Evolutionary conservation across 768 basidiomycete species (phyloP).

Genomic region (Rhodotorula diobovata): DNA sequence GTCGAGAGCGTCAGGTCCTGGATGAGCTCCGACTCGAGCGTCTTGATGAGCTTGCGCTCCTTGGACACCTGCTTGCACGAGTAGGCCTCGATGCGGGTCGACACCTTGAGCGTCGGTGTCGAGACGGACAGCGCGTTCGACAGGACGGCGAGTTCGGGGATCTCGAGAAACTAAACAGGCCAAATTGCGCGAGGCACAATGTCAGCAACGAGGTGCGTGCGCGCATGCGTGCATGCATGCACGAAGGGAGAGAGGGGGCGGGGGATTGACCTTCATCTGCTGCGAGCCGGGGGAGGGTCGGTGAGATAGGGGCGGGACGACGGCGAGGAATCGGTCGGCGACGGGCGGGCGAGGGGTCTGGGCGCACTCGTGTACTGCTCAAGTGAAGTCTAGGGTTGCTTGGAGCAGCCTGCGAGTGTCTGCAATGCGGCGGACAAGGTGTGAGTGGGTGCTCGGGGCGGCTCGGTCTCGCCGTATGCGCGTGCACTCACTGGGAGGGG

Average conservation of each 20-base stretch:
- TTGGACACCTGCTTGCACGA: slow-evolving; percentile 95
- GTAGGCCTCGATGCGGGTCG: slow-evolving; percentile 73
- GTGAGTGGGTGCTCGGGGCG: not conserved
- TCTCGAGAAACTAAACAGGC: slow-evolving; percentile 34
- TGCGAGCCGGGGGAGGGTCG: too few species aligned
- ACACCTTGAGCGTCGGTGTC: slow-evolving; percentile 33
- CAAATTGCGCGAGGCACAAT: not conserved
- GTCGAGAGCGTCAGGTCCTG: slow-evolving; percentile 62
- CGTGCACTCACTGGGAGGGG: not conserved
- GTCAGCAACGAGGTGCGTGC: not conserved
- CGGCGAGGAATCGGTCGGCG: too few species aligned
- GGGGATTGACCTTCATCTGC: slow-evolving; percentile 7
- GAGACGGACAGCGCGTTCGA: slow-evolving; percentile 40
- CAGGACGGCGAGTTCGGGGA: slow-evolving; percentile 42
- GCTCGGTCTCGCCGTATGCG: not conserved
- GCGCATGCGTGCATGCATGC: not conserved
- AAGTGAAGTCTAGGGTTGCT: not conserved
- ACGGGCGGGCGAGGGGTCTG: not conserved
- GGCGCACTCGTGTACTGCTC: too few species aligned
- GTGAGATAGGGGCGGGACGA: not conserved
- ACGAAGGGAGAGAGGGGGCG: not conserved
- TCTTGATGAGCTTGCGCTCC: slow-evolving; percentile 92
- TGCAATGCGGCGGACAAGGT: not conserved
- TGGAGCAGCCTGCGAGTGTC: too few species aligned
- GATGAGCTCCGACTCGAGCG: slow-evolving; percentile 80